Base-by-base conservation (phyloP, 2,329 filamentous ascomycete genomes). In the Elsinoe australis region DNA sequence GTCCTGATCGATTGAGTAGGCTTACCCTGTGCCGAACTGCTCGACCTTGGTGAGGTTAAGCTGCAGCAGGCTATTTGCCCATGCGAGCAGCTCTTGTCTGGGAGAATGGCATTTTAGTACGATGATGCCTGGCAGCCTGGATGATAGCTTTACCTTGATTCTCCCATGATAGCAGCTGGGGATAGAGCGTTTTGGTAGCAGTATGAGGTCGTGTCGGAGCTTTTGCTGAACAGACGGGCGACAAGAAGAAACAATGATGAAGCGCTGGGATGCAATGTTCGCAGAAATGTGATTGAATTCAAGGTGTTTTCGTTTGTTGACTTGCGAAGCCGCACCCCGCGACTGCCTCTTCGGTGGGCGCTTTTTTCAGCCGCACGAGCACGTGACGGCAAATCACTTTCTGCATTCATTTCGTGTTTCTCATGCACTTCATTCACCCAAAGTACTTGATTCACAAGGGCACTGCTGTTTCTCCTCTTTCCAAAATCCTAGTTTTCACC, bases 11-110 rank as follows among this genome's bases (percentile, higher is more conserved):
- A 36, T 28, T 44, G 24, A 36, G 14, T 8, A 28, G 56, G 55
- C 75, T 60, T 82, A 96, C 90, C 90, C 92, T 63, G 90, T 96
- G 67, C 92, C 92, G 68, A 90, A 96, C 77, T 98, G 92, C 74
- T 98, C 92, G 66, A 98, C 87, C 72, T 95, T 96, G 61, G 77
- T 96, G 61, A 98, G 82, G 73, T 96, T 98, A 63, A 98, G 83
- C 73, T 95, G 88, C 45, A 98, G 82, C 54, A 98, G 85, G 76
- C 86, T 90, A 76, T 98, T 98, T 58, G 96, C 75, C 92, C 92
- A 98, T 71, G 82, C 79, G 59, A 98, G 76, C 59, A 98, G 80
- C 74, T 98, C 92, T 72, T 98, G 92, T 75, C 92, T 96, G 61
- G 51, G 29, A 47, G 9, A 33, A 46, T 47, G 41, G 49, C 18